Conservation (phyloP, 129 eudicot species). For the Helichrysum umbraculigerum region DNA sequence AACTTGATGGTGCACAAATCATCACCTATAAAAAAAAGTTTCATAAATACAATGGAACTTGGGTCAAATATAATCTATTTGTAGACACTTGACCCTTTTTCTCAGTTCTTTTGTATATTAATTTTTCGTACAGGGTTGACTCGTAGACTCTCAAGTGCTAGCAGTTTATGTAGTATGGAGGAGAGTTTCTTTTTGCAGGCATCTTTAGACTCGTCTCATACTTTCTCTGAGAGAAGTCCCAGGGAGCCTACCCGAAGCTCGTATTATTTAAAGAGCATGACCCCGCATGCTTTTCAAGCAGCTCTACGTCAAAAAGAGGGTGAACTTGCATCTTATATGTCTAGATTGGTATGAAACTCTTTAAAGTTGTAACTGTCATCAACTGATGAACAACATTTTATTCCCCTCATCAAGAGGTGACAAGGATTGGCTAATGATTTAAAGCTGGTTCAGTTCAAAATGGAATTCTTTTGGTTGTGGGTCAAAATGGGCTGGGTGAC, state of each 20-base stretch:
- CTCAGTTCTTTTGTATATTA: conserved; percentile 2
- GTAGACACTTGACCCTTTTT: neutral
- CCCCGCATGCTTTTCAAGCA: conserved; percentile 69
- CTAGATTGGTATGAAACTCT: conserved; percentile 66
- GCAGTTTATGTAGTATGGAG: conserved; percentile 80
- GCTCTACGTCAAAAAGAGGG: conserved; percentile 96
- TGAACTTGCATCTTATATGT: conserved; percentile 84
- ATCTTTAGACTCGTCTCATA: conserved; percentile 65
- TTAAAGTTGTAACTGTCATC: neutral
- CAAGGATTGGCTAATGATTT: neutral
- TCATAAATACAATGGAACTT: too few relatives aligned
- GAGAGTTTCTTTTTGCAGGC: conserved; percentile 84
- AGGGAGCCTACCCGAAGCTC: conserved; percentile 56
- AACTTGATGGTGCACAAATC: too few relatives aligned
- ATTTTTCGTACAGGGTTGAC: conserved; percentile 57
- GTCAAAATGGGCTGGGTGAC: neutral
- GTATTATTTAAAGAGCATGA: conserved; percentile 70
- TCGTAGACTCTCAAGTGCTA: conserved; percentile 80
- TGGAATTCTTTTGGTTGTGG: neutral
- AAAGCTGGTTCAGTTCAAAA: neutral
- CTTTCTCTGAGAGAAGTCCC: conserved; percentile 53
- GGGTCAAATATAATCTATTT: too few relatives aligned
- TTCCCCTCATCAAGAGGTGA: neutral
- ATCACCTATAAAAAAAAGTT: too few relatives aligned
- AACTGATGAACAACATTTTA: neutral